These are phyloP conservation scores for Colletotrichum camelliae DNA, from an alignment of 2,329 filamentous ascomycete species.

Conservation along the genomic window DNA sequence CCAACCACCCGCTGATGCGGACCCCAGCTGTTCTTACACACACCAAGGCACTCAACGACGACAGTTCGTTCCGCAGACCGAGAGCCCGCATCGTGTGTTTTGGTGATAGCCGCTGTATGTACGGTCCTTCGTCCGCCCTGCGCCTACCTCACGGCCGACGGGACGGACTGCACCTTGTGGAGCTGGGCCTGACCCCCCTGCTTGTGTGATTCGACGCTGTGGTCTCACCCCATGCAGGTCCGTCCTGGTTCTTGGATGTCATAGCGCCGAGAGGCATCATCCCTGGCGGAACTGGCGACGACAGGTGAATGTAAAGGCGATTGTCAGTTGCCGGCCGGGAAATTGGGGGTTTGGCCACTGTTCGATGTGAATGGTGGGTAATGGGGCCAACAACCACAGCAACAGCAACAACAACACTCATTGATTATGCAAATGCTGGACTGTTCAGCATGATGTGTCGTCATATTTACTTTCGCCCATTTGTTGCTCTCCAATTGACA, in stretches of 20 bases:
- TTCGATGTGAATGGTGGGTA: neutral
- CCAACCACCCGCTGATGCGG: neutral
- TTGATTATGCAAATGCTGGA: neutral
- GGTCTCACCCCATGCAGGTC: constrained; percentile 9
- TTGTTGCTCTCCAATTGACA: neutral
- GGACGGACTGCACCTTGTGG: neutral
- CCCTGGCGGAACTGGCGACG: neutral
- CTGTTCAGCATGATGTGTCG: neutral
- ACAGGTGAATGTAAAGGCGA: neutral
- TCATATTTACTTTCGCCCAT: neutral
- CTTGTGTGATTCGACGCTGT: constrained; percentile 3
- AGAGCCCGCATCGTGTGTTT: neutral
- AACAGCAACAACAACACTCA: neutral
- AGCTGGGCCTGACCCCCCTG: neutral
- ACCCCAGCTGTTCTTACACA: neutral
- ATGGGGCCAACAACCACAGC: neutral
- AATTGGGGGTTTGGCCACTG: neutral
- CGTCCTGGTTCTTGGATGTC: constrained; percentile 3
- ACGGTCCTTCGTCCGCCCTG: neutral
- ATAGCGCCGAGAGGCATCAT: constrained; percentile 16
- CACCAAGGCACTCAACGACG: neutral
- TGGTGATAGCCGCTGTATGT: neutral
- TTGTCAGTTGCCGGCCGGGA: neutral
- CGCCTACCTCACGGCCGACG: neutral
- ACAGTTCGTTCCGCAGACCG: neutral